These are phyloP conservation scores for Sphaerobolus stellatus DNA, from an alignment of 1,284 basidiomycete genomes.

Conservation along the genomic window DNA sequence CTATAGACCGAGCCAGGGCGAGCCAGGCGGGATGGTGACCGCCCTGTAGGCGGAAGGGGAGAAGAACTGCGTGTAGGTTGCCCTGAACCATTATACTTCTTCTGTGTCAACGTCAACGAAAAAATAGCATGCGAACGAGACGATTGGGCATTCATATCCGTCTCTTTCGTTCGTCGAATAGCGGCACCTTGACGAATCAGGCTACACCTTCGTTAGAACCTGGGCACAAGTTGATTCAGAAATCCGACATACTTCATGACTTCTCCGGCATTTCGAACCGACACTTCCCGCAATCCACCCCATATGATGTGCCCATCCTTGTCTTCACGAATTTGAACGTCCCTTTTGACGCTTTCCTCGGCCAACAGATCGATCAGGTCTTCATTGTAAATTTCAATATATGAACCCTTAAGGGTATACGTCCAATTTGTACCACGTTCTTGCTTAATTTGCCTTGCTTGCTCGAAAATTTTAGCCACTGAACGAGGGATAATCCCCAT, in stretches of 20 bases:
- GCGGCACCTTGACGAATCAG: constrained; percentile 84
- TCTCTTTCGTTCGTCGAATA: constrained; percentile 93
- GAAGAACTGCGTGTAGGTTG: constrained; percentile 71
- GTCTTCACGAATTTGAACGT: constrained; percentile 95
- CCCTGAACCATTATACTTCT: constrained; percentile 69
- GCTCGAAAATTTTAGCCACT: constrained; percentile 86
- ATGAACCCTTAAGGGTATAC: constrained; percentile 79
- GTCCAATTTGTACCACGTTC: constrained; percentile 72
- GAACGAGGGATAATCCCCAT: constrained; percentile 97
- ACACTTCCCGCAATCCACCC: constrained; percentile 91
- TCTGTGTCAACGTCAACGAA: constrained; percentile 90
- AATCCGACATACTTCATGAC: constrained; percentile 86
- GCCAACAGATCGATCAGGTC: constrained; percentile 89
- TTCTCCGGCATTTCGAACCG: constrained; percentile 78
- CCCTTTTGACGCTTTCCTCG: constrained; percentile 67
- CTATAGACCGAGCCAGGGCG: constrained; percentile 65
- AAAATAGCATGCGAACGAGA: constrained; percentile 99
- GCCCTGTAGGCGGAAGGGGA: constrained; percentile 65
- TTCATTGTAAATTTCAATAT: constrained; percentile 98
- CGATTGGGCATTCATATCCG: constrained; percentile 98
- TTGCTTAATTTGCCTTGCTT: constrained; percentile 73
- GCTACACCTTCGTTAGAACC: constrained; percentile 35
- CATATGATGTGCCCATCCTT: constrained; percentile 96
- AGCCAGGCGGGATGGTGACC: constrained; percentile 74
- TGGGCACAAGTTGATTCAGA: constrained; percentile 8